These are phyloP conservation scores for Magnolia sinica DNA, from an alignment of 164 flowering plant species.

Conservation along the genomic window DNA sequence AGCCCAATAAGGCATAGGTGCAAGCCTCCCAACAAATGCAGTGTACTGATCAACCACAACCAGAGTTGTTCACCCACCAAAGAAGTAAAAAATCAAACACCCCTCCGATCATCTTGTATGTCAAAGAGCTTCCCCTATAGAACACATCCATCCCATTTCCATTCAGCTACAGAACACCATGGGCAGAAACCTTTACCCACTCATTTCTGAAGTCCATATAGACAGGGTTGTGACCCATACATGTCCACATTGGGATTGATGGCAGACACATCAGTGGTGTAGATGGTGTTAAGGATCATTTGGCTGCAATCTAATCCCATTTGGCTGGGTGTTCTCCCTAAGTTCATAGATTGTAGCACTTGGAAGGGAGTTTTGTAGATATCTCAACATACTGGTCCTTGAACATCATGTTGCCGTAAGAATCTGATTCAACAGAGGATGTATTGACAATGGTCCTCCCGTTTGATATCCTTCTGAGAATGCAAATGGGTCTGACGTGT, in stretches of 20 bases:
- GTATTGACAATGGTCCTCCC: constrained; percentile 78
- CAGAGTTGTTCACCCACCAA: constrained; percentile 76
- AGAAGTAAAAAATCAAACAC: constrained; percentile 90
- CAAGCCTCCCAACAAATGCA: constrained; percentile 73
- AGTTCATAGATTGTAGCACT: constrained; percentile 83
- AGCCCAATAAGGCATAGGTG: constrained; percentile 98
- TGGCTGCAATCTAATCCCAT: constrained; percentile 75
- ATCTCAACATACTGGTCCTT: constrained; percentile 92
- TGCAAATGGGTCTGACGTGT: constrained; percentile 67
- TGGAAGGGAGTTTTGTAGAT: constrained; percentile 66
- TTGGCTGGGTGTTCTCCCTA: constrained; percentile 88
- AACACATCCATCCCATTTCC: constrained; percentile 97
- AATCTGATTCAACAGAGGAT: constrained; percentile 43
- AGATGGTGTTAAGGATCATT: constrained; percentile 83
- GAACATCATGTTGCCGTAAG: constrained; percentile 63
- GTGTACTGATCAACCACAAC: constrained; percentile 90
- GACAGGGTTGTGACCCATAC: constrained; percentile 85
- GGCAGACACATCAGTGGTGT: constrained; percentile 75
- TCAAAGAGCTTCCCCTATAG: constrained; percentile 69
- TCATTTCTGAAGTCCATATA: constrained; percentile 89
- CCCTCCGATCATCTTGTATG: constrained; percentile 92
- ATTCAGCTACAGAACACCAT: constrained; percentile 75
- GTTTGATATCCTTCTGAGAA: constrained; percentile 74
- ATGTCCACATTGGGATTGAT: constrained; percentile 76
- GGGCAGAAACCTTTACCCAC: constrained; percentile 52